phyloP scores from a whole-genome alignment of 2,329 filamentous ascomycete species.

The Pestalotiopsis sp. region DNA sequence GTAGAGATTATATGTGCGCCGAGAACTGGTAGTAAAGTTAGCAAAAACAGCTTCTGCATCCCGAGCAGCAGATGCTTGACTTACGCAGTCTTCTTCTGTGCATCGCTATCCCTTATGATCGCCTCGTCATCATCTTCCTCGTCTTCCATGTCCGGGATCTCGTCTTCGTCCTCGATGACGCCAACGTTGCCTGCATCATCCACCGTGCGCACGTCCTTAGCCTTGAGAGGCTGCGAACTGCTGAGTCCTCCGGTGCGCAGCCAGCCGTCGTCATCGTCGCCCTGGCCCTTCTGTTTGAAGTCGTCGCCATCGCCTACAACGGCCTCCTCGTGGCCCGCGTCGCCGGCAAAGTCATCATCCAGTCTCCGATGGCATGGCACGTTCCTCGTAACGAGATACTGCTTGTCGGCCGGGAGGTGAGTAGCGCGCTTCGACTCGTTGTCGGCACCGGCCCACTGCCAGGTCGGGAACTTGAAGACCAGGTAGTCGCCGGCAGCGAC shows the following conservation, averaged over 20 bases:
- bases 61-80: constrained; percentile 16
- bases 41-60: constrained; percentile 15
- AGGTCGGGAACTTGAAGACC: constrained; percentile 98
- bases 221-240: constrained; percentile 75
- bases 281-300: constrained; percentile 52
- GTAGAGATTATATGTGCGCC: constrained; percentile 96
- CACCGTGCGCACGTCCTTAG: constrained; percentile 81
- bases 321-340: constrained; percentile 83
- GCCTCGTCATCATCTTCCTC: constrained; percentile 95
- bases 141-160: constrained; percentile 98
- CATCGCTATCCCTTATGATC: constrained; percentile 79
- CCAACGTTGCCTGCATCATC: constrained; percentile 88
- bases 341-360: constrained; percentile 90
- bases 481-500: constrained; percentile 94
- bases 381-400: constrained; percentile 92
- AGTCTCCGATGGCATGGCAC: constrained; percentile 92
- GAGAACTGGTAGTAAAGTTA: constrained; percentile 57
- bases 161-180: constrained; percentile 74
- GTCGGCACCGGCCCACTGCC: constrained; percentile 93
- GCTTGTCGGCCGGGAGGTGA: constrained; percentile 86
- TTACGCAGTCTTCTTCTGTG: constrained; percentile 50
- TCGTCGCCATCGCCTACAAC: constrained; percentile 80
- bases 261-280: constrained; percentile 84
- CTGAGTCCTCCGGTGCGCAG: constrained; percentile 81
- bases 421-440: constrained; percentile 75